Conservation (phyloP, 2,329 filamentous ascomycete species). For the Cercospora janseana region DNA sequence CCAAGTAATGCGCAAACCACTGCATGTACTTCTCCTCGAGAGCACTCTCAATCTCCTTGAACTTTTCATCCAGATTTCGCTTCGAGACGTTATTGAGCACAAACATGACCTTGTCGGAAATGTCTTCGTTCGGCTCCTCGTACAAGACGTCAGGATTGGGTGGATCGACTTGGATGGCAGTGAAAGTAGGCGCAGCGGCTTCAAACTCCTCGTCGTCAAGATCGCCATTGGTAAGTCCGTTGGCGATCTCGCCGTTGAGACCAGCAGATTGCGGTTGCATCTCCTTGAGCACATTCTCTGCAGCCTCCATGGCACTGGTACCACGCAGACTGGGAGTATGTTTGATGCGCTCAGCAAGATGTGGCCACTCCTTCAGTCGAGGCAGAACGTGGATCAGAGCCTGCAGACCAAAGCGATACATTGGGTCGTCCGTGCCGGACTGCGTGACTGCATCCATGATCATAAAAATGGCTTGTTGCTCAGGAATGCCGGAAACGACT, state of each 20-base stretch:
- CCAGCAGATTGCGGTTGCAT: slow-evolving; percentile 30
- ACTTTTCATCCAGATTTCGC: slow-evolving; percentile 79
- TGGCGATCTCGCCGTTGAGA: slow-evolving; percentile 34
- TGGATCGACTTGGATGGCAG: slow-evolving; percentile 72
- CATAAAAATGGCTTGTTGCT: slow-evolving; percentile 94
- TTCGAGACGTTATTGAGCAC: slow-evolving; percentile 95
- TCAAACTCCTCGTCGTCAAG: slow-evolving; percentile 63
- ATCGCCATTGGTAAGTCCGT: slow-evolving; percentile 69
- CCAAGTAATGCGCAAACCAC: slow-evolving; percentile 94
- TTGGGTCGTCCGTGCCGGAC: slow-evolving; percentile 75
- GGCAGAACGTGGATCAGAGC: slow-evolving; percentile 84
- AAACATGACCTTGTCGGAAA: slow-evolving; percentile 92
- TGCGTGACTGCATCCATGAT: slow-evolving; percentile 94
- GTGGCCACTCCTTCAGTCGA: slow-evolving; percentile 89
- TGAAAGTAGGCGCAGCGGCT: slow-evolving; percentile 68
- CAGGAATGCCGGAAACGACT: slow-evolving; percentile 81
- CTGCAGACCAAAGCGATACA: slow-evolving; percentile 98
- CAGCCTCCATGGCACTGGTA: slow-evolving; percentile 57
- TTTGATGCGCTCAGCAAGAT: slow-evolving; percentile 81
- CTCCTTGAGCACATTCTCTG: slow-evolving; percentile 35
- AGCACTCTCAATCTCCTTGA: slow-evolving; percentile 74
- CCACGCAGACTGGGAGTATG: slow-evolving; percentile 78
- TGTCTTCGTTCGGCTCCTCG: slow-evolving; percentile 78
- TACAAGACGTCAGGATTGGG: slow-evolving; percentile 63
- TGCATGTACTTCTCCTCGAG: slow-evolving; percentile 80